These are phyloP conservation scores for Aspergillus ruber DNA, from an alignment of 2,329 filamentous ascomycete species.

Conservation along the genomic window DNA sequence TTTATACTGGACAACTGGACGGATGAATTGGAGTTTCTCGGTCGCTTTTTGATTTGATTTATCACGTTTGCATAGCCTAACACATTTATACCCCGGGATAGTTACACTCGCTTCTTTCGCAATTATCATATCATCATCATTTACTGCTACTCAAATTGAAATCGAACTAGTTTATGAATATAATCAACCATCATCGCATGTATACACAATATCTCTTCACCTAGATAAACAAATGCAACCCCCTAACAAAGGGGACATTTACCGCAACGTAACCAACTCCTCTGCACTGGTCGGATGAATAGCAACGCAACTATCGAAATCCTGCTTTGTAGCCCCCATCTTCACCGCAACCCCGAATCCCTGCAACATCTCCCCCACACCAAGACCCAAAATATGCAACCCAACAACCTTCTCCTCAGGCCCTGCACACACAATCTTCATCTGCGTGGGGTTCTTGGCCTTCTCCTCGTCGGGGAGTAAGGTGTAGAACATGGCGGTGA, in stretches of 20 bases:
- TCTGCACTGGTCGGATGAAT: constrained; percentile 73
- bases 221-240: too few relatives aligned
- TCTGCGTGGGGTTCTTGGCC: constrained; percentile 44
- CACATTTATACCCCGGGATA: too few relatives aligned
- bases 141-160: too few relatives aligned
- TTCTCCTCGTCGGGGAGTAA: constrained; percentile 44
- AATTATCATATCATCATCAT: too few relatives aligned
- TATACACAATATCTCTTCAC: background rate
- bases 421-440: constrained; percentile 46
- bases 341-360: constrained; percentile 70
- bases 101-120: too few relatives aligned
- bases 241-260: constrained; percentile 2
- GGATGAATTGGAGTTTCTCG: background rate
- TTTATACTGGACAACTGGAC: background rate
- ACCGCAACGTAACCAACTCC: constrained; percentile 56
- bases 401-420: constrained; percentile 47
- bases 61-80: background rate
- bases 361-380: constrained; percentile 61
- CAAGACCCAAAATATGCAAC: constrained; percentile 44
- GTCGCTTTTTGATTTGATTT: background rate
- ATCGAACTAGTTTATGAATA: too few relatives aligned
- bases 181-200: too few relatives aligned
- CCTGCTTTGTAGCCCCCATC: constrained; percentile 73
- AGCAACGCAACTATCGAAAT: constrained; percentile 68
- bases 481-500: constrained; percentile 46